A percentile compares a stretch with the other conserved stretches of the same genome.
These are phyloP conservation scores for Chrysopogon serrulatus DNA, from an alignment of 176 grass and related monocot species.

Conservation along the genomic window DNA sequence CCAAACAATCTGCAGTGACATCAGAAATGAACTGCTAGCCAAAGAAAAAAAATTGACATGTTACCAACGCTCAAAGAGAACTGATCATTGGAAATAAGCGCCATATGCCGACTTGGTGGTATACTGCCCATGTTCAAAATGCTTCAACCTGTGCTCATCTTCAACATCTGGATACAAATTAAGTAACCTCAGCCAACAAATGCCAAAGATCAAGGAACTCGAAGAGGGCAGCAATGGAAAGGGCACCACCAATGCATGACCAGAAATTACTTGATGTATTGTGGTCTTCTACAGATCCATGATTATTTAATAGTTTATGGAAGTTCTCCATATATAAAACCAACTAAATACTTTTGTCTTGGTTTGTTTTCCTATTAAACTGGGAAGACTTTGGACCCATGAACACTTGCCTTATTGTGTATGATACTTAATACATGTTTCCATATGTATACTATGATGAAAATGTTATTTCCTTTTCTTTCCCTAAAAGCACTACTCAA, in stretches of 20 bases:
- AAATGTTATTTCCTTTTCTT: not conserved
- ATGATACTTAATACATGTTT: not conserved
- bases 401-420: not conserved
- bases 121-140: not conserved
- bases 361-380: not conserved
- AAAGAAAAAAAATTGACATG: not conserved
- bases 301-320: not conserved
- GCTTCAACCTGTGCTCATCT: not conserved
- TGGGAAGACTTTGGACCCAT: not conserved
- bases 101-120: no score
- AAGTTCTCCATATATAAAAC: not conserved
- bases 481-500: not conserved
- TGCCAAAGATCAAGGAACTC: not conserved
- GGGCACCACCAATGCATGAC: not conserved
- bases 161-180: not conserved
- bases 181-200: not conserved
- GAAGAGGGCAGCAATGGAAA: not conserved
- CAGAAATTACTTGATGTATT: not conserved
- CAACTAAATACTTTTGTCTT: not conserved
- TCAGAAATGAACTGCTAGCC: not conserved
- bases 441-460: not conserved
- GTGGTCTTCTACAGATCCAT: not conserved
- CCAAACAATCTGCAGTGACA: not conserved
- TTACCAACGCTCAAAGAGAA: no score
- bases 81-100: no score